phyloP scores from a whole-genome alignment of 768 basidiomycete species.

The Termitomyces sp. region DNA sequence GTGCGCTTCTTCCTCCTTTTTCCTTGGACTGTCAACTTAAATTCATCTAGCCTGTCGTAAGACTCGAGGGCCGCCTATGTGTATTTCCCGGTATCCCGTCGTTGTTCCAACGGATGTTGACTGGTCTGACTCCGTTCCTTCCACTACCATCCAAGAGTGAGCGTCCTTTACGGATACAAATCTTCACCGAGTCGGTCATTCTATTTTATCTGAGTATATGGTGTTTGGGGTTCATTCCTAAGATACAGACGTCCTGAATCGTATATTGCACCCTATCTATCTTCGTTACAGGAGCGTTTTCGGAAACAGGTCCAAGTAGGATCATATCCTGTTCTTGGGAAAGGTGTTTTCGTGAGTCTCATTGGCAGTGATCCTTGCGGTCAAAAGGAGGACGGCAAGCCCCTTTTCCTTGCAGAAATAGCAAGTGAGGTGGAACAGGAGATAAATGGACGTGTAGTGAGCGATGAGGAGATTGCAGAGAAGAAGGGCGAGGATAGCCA shows the following conservation, averaged over 20 bases:
- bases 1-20: slow-evolving; percentile 33
- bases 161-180: slow-evolving; percentile 73
- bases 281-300: slow-evolving; percentile 67
- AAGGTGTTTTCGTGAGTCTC: slow-evolving; percentile 67
- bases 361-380: slow-evolving; percentile 44
- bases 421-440: slow-evolving; percentile 59
- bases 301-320: slow-evolving; percentile 77
- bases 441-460: slow-evolving; percentile 52
- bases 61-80: slow-evolving; percentile 81
- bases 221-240: neutral
- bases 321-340: slow-evolving; percentile 61
- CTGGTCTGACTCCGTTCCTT: slow-evolving; percentile 65
- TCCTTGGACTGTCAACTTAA: neutral
- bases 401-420: slow-evolving; percentile 44
- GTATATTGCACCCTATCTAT: slow-evolving; percentile 77
- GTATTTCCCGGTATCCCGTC: slow-evolving; percentile 88
- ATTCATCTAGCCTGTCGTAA: slow-evolving; percentile 66
- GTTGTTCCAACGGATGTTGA: slow-evolving; percentile 79
- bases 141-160: slow-evolving; percentile 71
- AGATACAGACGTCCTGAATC: slow-evolving; percentile 64
- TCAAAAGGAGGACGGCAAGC: slow-evolving; percentile 39
- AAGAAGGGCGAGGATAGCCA: slow-evolving; percentile 29
- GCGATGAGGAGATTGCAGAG: slow-evolving; percentile 58
- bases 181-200: slow-evolving; percentile 67
- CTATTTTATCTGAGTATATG: slow-evolving; percentile 1